Conservation (phyloP, 345 rosid species). For the Salix viminalis region DNA sequence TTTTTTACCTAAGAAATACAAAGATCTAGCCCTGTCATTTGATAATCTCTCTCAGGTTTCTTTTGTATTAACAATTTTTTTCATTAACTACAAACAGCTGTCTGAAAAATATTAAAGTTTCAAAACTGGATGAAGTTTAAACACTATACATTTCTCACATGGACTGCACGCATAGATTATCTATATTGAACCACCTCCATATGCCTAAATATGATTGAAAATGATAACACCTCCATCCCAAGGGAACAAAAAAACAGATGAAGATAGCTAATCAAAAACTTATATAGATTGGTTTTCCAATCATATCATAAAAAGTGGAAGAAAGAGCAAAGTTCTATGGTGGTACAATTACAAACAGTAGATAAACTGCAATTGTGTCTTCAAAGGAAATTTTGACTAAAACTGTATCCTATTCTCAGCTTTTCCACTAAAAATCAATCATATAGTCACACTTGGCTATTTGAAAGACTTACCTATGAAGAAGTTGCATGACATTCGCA, state of each 20-base stretch:
- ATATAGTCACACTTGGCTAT: not conserved
- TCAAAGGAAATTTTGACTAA: not conserved
- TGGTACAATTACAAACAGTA: not conserved
- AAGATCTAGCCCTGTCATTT: not conserved
- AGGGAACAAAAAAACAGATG: not conserved
- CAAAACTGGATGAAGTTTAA: not conserved
- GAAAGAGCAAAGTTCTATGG: not conserved
- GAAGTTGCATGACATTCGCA: slow-evolving; percentile 55
- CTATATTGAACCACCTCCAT: not conserved
- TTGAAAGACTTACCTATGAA: slow-evolving; percentile 55
- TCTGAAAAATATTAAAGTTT: not conserved
- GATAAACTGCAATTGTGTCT: not conserved
- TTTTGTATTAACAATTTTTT: not conserved
- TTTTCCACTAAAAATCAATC: not conserved
- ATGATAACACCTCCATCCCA: not conserved
- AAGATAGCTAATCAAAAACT: not conserved
- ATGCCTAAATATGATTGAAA: not conserved
- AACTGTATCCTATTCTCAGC: not conserved
- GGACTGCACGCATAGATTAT: not conserved
- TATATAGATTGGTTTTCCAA: not conserved
- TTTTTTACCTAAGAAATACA: not conserved
- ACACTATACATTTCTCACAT: not conserved
- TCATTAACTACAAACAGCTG: not conserved
- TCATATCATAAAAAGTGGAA: not conserved
- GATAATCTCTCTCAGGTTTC: not conserved